A percentile compares a stretch with the other conserved stretches of the same genome.
These are phyloP conservation scores for Aspergillus terreus DNA, from an alignment of 2,329 filamentous ascomycete species.

Conservation along the genomic window DNA sequence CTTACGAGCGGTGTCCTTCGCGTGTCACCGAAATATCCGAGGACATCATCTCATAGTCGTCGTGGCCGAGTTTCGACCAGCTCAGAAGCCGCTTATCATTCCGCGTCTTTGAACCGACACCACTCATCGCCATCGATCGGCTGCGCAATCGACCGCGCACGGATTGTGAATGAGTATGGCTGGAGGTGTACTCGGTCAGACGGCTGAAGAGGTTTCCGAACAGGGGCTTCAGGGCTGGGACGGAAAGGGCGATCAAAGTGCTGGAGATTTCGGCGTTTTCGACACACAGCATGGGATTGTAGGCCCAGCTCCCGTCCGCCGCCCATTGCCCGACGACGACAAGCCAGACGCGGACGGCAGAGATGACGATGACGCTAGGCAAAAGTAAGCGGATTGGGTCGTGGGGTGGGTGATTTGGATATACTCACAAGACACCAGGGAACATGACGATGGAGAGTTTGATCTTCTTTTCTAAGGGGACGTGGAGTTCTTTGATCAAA, in stretches of 20 bases:
- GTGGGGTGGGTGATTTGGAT: no score
- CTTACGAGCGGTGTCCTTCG: background rate
- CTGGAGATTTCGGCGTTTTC: slow-evolving; percentile 51
- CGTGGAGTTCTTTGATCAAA: slow-evolving; percentile 46
- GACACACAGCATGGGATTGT: slow-evolving; percentile 49
- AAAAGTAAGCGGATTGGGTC: slow-evolving; percentile 2
- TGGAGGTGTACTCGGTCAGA: slow-evolving; percentile 20
- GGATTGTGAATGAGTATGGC: slow-evolving; percentile 15
- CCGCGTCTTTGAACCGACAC: slow-evolving; percentile 9
- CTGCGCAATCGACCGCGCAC: slow-evolving; percentile 5
- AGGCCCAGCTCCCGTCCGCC: slow-evolving; percentile 49
- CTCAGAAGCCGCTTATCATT: slow-evolving; percentile 21
- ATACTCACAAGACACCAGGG: slow-evolving; percentile 46
- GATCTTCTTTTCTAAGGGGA: slow-evolving; percentile 44
- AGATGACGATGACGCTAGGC: slow-evolving; percentile 49
- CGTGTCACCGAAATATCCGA: slow-evolving; percentile 11
- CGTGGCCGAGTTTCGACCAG: slow-evolving; percentile 16
- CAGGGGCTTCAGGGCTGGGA: slow-evolving; percentile 50
- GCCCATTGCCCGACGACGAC: slow-evolving; percentile 47
- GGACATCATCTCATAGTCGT: slow-evolving; percentile 27
- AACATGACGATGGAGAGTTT: slow-evolving; percentile 48
- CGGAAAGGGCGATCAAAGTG: slow-evolving; percentile 50
- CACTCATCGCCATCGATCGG: slow-evolving; percentile 17
- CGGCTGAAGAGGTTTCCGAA: slow-evolving; percentile 29
- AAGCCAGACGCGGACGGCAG: slow-evolving; percentile 45